A percentile compares a stretch with the other conserved stretches of the same genome.
phyloP scores from a whole-genome alignment of 1,284 basidiomycete genomes.

The Boletus mariae region DNA sequence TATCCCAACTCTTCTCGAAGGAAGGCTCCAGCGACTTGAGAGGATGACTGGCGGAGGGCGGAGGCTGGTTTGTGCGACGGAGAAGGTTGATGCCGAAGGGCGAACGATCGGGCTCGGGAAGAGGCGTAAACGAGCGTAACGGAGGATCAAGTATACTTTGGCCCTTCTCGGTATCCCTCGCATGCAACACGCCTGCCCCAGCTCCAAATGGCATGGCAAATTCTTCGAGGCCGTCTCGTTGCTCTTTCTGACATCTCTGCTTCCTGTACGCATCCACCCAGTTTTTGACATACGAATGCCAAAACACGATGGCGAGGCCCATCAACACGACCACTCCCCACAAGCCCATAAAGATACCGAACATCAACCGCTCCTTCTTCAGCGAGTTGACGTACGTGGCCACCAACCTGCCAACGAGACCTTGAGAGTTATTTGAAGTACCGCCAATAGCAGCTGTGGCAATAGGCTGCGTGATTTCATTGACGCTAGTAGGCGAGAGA shows the following conservation, averaged over 20 bases:
- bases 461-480: conserved; percentile 78
- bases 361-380: conserved; percentile 79
- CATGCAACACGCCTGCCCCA: conserved; percentile 18
- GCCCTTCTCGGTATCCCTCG: conserved; percentile 30
- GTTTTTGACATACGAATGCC: conserved; percentile 57
- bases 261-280: conserved; percentile 46
- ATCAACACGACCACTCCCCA: conserved; percentile 78
- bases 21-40: conserved; percentile 33
- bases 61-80: conserved; percentile 33
- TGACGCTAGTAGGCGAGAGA: conserved; percentile 63
- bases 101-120: conserved; percentile 35
- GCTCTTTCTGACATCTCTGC: conserved; percentile 50
- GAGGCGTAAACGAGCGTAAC: conserved; percentile 48
- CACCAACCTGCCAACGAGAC: conserved; percentile 74
- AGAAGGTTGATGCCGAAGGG: conserved; percentile 42
- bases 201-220: conserved; percentile 43
- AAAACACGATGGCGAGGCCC: conserved; percentile 61
- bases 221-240: conserved; percentile 45
- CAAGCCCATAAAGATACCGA: conserved; percentile 74
- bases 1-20: conserved; percentile 49
- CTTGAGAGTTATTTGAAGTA: conserved; percentile 47
- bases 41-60: conserved; percentile 25
- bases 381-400: conserved; percentile 69
- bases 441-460: conserved; percentile 76
- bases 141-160: conserved; percentile 28